Evolutionary conservation across 108 stramenopile species (phyloP).

Genomic region (Cyclotella baltica): DNA sequence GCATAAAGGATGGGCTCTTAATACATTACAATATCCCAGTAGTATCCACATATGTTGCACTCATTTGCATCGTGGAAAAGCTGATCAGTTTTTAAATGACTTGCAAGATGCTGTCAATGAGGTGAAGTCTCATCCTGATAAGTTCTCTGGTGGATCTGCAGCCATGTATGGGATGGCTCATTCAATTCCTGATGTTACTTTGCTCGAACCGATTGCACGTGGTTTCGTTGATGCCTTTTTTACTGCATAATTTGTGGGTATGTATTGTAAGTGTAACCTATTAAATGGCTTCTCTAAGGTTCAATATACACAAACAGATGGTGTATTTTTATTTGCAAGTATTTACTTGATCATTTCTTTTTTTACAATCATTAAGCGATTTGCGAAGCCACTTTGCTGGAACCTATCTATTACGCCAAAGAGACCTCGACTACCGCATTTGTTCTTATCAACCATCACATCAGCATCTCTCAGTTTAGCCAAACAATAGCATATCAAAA

Average conservation of each 20-base stretch:
- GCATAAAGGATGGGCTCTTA: slow-evolving; percentile 77
- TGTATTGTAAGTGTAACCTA: background rate
- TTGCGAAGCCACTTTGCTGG: too few species aligned
- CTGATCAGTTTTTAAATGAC: slow-evolving; percentile 67
- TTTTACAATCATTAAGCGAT: too few species aligned
- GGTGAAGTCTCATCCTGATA: slow-evolving; percentile 44
- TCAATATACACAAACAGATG: background rate
- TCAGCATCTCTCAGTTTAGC: background rate
- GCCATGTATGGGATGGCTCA: slow-evolving; percentile 73
- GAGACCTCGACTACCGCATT: too few species aligned
- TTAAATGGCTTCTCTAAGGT: background rate
- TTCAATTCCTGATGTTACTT: slow-evolving; percentile 15
- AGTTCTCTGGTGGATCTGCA: slow-evolving; percentile 59
- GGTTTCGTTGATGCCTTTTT: slow-evolving; percentile 27
- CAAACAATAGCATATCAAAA: too few species aligned
- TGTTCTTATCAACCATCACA: too few species aligned
- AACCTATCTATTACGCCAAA: too few species aligned
- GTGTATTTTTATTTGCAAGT: background rate
- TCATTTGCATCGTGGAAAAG: slow-evolving; percentile 45
- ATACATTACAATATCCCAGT: slow-evolving; percentile 81
- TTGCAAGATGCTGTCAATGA: slow-evolving; percentile 58
- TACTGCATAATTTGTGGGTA: background rate
- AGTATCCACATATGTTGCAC: slow-evolving; percentile 85
- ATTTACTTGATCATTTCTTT: background rate
- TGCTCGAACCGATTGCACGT: slow-evolving; percentile 17